A percentile compares a stretch with the other conserved stretches of the same genome.
Conservation (phyloP, 1,284 basidiomycete species). For the Ceratobasidium sp. region DNA sequence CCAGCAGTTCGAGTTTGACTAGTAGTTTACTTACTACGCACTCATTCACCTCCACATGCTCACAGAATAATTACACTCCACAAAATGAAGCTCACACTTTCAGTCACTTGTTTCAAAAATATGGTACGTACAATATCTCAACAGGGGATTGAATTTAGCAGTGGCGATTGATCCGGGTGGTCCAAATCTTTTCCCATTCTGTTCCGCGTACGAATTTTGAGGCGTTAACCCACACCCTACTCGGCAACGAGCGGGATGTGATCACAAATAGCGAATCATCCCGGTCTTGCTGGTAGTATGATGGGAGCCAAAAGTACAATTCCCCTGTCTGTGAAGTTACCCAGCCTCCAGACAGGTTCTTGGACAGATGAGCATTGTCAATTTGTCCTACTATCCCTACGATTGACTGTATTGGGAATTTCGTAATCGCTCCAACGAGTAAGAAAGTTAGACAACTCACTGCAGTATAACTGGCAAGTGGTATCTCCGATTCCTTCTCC, state of each 20-base stretch:
- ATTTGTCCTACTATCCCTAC: too few relatives aligned
- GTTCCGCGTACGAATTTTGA: neutral
- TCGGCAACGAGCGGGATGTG: neutral
- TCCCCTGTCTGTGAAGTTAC: neutral
- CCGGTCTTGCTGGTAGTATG: neutral
- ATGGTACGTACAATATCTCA: too few relatives aligned
- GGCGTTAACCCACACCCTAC: neutral
- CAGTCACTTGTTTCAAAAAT: too few relatives aligned
- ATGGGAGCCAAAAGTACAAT: neutral
- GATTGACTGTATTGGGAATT: too few relatives aligned
- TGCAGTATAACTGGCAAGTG: neutral
- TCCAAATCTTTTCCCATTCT: neutral
- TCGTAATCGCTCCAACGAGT: too few relatives aligned
- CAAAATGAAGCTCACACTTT: too few relatives aligned
- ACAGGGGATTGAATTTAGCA: too few relatives aligned
- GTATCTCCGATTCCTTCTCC: neutral
- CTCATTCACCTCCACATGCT: too few relatives aligned
- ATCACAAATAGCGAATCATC: neutral
- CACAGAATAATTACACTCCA: too few relatives aligned
- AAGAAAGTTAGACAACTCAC: too few relatives aligned
- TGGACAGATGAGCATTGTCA: neutral
- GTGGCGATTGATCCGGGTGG: neutral
- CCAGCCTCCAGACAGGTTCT: neutral
- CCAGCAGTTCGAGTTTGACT: too few relatives aligned
- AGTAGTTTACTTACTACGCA: too few relatives aligned